Percentiles rank a stretch among this genome's conserved stretches.
Evolutionary conservation across 2,329 filamentous ascomycete species (phyloP).

Genomic region (Curvularia lunata): DNA sequence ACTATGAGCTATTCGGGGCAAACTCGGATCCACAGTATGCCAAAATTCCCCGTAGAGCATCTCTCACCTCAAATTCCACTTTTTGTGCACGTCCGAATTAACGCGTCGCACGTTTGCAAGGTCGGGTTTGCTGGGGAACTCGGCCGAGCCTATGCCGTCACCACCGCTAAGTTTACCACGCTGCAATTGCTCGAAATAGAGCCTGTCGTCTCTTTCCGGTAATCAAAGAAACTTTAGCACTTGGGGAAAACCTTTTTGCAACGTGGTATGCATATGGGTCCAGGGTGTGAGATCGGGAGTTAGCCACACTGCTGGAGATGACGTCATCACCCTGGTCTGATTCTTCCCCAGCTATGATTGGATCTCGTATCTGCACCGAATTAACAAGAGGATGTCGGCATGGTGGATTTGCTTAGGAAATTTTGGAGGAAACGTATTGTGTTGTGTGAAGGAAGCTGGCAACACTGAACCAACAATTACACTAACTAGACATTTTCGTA

Average conservation of each 20-base stretch:
- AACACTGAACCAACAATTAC: neutral
- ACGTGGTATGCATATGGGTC: neutral
- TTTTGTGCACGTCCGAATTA: neutral
- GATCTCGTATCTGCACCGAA: neutral
- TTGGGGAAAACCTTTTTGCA: neutral
- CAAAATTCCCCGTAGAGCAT: neutral
- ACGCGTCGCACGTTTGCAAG: neutral
- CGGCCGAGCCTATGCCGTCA: constrained; percentile 1
- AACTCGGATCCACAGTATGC: neutral
- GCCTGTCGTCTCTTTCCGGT: neutral
- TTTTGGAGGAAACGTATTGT: neutral
- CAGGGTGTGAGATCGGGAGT: neutral
- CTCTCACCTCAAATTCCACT: neutral
- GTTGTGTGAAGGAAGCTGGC: neutral
- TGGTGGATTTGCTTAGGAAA: neutral
- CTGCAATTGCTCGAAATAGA: neutral
- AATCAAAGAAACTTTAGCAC: neutral
- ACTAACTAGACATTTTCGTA: neutral
- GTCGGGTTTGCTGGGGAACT: neutral
- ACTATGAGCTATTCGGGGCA: neutral
- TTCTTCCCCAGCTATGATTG: neutral
- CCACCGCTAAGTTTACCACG: neutral
- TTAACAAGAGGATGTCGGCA: neutral
- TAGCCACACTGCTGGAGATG: neutral
- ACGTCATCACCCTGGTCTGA: neutral